These are phyloP conservation scores for Herpetomonas samuelpessoai DNA, from an alignment of 208 protist genomes.

Conservation along the genomic window DNA sequence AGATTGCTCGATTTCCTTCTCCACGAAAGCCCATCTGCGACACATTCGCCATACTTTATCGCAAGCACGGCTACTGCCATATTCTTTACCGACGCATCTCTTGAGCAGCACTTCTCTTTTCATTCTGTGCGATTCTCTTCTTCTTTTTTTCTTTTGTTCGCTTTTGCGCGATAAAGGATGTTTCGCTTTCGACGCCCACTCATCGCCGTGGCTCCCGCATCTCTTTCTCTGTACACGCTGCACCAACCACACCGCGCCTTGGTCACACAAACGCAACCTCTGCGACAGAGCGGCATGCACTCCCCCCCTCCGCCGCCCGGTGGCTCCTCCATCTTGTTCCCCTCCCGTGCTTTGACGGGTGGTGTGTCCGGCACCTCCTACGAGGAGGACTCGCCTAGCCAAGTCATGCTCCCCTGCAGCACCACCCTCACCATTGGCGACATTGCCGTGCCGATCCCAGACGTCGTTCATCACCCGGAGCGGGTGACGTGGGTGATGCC, in stretches of 20 bases:
- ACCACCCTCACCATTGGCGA: constrained; percentile 74
- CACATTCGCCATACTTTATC: no score
- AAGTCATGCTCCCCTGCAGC: constrained; percentile 29
- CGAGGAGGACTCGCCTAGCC: not conserved
- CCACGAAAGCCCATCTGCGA: no score
- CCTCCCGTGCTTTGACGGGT: no score
- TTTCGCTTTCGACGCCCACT: not conserved
- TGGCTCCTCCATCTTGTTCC: no score
- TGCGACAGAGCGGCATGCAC: no score
- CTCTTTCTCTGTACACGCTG: no score
- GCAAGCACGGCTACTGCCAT: not conserved
- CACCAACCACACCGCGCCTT: no score
- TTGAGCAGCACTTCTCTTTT: not conserved
- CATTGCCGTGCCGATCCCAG: constrained; percentile 58
- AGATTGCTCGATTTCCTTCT: no score
- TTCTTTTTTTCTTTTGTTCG: constrained; percentile 2
- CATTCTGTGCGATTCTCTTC: not conserved
- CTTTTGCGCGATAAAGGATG: not conserved
- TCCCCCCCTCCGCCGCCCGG: no score
- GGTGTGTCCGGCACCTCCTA: no score
- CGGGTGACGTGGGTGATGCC: constrained; percentile 55
- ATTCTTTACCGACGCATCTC: not conserved
- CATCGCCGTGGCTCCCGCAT: no score
- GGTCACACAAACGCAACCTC: no score
- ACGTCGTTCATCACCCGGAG: constrained; percentile 52